Evolutionary conservation across 1,139 yeast genomes (phyloP).

Genomic region (Hyphopichia pseudoburtonii): DNA sequence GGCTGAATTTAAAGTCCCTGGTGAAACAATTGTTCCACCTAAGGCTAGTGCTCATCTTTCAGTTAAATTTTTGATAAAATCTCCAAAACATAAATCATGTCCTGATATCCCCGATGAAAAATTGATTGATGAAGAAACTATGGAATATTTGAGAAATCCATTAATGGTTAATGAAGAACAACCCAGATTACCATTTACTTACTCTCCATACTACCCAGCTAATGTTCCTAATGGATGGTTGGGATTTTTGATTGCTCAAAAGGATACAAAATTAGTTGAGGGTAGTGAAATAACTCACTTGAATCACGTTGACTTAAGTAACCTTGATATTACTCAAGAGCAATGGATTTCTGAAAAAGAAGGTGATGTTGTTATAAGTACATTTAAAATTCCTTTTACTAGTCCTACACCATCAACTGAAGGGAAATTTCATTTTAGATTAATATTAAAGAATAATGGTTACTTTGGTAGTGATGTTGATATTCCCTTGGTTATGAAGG

Average conservation of each 20-base stretch:
- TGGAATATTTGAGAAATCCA: constrained; percentile 74
- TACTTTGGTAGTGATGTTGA: constrained; percentile 75
- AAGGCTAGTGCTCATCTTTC: constrained; percentile 71
- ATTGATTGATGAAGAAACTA: constrained; percentile 47
- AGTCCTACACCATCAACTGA: constrained; percentile 68
- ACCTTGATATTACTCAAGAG: constrained; percentile 53
- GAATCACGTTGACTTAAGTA: constrained; percentile 54
- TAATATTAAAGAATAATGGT: constrained; percentile 61
- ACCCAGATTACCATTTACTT: constrained; percentile 62
- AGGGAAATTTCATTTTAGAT: constrained; percentile 66
- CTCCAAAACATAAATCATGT: constrained; percentile 63
- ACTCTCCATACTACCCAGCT: constrained; percentile 75
- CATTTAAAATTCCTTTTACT: constrained; percentile 71
- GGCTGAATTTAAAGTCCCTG: constrained; percentile 83
- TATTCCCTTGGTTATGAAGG: constrained; percentile 62
- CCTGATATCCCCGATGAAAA: constrained; percentile 46
- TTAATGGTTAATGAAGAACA: constrained; percentile 60
- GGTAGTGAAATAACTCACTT: constrained; percentile 53
- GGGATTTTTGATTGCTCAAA: constrained; percentile 66
- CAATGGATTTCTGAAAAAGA: constrained; percentile 45
- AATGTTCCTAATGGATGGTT: constrained; percentile 59
- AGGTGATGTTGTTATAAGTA: constrained; percentile 54
- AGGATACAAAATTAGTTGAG: constrained; percentile 77
- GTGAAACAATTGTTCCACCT: constrained; percentile 78
- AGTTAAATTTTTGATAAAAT: constrained; percentile 71